Evolutionary conservation across 768 basidiomycete genomes (phyloP).

Genomic region (Symmetrospora coprosmae): DNA sequence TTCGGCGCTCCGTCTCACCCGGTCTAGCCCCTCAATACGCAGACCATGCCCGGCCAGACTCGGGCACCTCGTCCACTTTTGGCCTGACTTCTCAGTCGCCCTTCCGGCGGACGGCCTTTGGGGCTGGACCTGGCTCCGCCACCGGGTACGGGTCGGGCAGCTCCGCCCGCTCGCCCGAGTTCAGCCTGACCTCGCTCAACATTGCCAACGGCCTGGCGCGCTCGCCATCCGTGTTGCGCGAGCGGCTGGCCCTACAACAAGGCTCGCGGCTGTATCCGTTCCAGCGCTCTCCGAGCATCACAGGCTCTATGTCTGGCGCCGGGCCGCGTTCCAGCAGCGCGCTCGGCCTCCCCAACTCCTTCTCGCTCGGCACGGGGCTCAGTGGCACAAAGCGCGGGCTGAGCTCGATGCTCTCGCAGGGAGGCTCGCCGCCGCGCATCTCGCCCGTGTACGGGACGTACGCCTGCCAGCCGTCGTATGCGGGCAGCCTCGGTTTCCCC

Average conservation of each 20-base stretch:
- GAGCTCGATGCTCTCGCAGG: not conserved
- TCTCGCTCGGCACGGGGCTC: not conserved
- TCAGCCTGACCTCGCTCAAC: not conserved
- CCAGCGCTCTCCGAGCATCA: conserved; percentile 2
- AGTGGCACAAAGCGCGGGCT: not conserved
- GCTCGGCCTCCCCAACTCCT: not conserved
- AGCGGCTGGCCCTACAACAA: not conserved
- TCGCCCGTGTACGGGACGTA: too few relatives aligned
- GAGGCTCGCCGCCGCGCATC: not conserved
- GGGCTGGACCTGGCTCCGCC: too few relatives aligned
- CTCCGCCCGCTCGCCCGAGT: not conserved
- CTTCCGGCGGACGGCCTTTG: too few relatives aligned
- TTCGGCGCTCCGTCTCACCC: conserved; percentile 11
- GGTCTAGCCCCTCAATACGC: not conserved
- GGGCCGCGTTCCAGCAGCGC: too few relatives aligned
- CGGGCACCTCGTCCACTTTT: not conserved
- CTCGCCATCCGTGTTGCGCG: conserved; percentile 2
- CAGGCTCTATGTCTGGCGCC: too few relatives aligned
- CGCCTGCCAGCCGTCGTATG: too few relatives aligned
- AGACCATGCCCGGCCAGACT: not conserved
- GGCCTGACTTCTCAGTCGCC: conserved; percentile 16
- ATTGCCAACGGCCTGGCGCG: not conserved
- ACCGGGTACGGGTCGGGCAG: not conserved
- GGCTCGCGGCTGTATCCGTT: conserved; percentile 2
- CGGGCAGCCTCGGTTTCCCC: not conserved